These are phyloP conservation scores for Dispira simplex DNA, from an alignment of 192 early-diverging fungal genomes.

Conservation along the genomic window DNA sequence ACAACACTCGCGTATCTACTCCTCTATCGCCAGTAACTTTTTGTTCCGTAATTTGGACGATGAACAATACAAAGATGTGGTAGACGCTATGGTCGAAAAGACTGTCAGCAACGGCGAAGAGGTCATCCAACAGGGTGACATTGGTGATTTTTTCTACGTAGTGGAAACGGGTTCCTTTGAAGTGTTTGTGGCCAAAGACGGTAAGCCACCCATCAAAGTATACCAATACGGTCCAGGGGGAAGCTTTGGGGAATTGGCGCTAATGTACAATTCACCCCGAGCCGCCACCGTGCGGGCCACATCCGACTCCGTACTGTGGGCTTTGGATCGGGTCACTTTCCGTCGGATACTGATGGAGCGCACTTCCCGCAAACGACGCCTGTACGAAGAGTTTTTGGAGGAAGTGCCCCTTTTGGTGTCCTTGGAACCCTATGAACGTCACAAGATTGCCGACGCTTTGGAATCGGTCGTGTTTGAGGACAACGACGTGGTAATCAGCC, in stretches of 20 bases:
- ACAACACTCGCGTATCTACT: slow-evolving; percentile 68
- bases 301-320: slow-evolving; percentile 78
- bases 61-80: slow-evolving; percentile 85
- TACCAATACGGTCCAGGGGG: slow-evolving; percentile 66
- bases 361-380: slow-evolving; percentile 81
- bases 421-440: slow-evolving; percentile 90
- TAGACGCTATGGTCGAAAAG: slow-evolving; percentile 95
- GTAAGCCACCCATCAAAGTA: slow-evolving; percentile 52
- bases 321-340: slow-evolving; percentile 95
- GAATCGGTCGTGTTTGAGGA: slow-evolving; percentile 84
- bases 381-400: slow-evolving; percentile 95
- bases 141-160: slow-evolving; percentile 96
- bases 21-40: slow-evolving; percentile 78
- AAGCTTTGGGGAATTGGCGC: slow-evolving; percentile 94
- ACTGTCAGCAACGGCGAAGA: slow-evolving; percentile 42
- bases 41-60: slow-evolving; percentile 90
- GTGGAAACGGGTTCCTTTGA: slow-evolving; percentile 92
- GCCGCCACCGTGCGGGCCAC: slow-evolving; percentile 91
- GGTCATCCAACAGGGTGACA: slow-evolving; percentile 86
- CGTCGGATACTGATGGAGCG: slow-evolving; percentile 95
- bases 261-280: slow-evolving; percentile 98
- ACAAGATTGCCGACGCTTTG: slow-evolving; percentile 96
- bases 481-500: slow-evolving; percentile 65
- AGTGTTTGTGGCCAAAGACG: slow-evolving; percentile 65
- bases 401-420: slow-evolving; percentile 77